These are phyloP conservation scores for Apophysomyces trapeziformis DNA, from an alignment of 371 early-diverging fungal species.

Conservation along the genomic window DNA sequence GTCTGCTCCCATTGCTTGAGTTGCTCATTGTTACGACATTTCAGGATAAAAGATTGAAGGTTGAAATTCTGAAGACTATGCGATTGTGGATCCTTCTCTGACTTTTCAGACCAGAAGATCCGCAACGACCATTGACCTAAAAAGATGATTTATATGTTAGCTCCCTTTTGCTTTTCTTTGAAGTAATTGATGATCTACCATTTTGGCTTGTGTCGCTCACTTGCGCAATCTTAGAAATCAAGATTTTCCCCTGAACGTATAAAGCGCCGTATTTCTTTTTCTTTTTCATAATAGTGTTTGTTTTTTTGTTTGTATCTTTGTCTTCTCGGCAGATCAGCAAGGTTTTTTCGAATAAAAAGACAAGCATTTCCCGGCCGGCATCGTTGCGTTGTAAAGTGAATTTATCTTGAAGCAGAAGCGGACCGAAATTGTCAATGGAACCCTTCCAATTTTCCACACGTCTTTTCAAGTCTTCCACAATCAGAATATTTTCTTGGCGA, in stretches of 20 bases:
- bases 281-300: slow-evolving; percentile 36
- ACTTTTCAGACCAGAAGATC: slow-evolving; percentile 35
- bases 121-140: slow-evolving; percentile 32
- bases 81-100: slow-evolving; percentile 16
- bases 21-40: slow-evolving; percentile 89
- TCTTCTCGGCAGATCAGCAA: slow-evolving; percentile 76
- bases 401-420: slow-evolving; percentile 81
- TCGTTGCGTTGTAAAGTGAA: slow-evolving; percentile 80
- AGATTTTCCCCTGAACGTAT: slow-evolving; percentile 79
- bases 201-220: slow-evolving; percentile 70
- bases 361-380: slow-evolving; percentile 73
- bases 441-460: slow-evolving; percentile 57
- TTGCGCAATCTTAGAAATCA: slow-evolving; percentile 76
- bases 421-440: slow-evolving; percentile 68
- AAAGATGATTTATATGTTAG: slow-evolving; percentile 1
- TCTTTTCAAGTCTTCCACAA: slow-evolving; percentile 76
- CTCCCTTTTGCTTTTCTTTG: background rate
- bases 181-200: slow-evolving; percentile 33
- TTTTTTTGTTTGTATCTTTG: slow-evolving; percentile 43
- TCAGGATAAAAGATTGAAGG: slow-evolving; percentile 84
- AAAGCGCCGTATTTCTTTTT: slow-evolving; percentile 49
- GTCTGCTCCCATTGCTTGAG: slow-evolving; percentile 83
- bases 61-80: slow-evolving; percentile 42
- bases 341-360: slow-evolving; percentile 88
- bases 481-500: slow-evolving; percentile 78